A percentile compares a stretch with the other conserved stretches of the same genome.
phyloP scores from a whole-genome alignment of 1,284 basidiomycete species.

The Peniophora sp. region DNA sequence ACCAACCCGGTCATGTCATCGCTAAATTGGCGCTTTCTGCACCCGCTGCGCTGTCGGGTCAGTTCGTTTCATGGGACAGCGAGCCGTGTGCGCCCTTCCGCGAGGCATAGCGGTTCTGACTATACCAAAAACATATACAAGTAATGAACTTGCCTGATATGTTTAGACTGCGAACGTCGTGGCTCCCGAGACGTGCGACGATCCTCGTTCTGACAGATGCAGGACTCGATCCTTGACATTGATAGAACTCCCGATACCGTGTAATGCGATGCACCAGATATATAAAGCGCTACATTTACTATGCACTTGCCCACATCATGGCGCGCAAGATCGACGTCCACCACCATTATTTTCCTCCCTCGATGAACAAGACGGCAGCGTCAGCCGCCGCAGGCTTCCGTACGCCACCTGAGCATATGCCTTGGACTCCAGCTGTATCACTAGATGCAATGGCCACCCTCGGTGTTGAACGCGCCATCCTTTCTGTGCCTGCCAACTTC shows the following conservation, averaged over 20 bases:
- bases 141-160: too few relatives aligned
- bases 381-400: constrained; percentile 47
- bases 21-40: constrained; percentile 58
- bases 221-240: too few relatives aligned
- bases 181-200: too few relatives aligned
- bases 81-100: constrained; percentile 51
- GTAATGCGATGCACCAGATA: too few relatives aligned
- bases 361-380: constrained; percentile 26
- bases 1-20: constrained; percentile 69
- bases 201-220: too few relatives aligned
- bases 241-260: too few relatives aligned
- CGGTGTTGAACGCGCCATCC: constrained; percentile 47
- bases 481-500: constrained; percentile 50
- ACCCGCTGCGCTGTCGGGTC: constrained; percentile 53
- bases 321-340: constrained; percentile 54
- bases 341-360: constrained; percentile 59
- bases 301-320: constrained; percentile 2
- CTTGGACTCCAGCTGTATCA: constrained; percentile 54
- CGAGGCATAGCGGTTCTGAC: neutral
- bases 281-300: neutral
- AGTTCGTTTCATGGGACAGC: constrained; percentile 69
- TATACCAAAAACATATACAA: too few relatives aligned
- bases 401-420: constrained; percentile 52
- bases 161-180: too few relatives aligned
- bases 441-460: constrained; percentile 51